Evolutionary conservation across 345 rosid species (phyloP).

Genomic region (Eucalyptus viminalis): DNA sequence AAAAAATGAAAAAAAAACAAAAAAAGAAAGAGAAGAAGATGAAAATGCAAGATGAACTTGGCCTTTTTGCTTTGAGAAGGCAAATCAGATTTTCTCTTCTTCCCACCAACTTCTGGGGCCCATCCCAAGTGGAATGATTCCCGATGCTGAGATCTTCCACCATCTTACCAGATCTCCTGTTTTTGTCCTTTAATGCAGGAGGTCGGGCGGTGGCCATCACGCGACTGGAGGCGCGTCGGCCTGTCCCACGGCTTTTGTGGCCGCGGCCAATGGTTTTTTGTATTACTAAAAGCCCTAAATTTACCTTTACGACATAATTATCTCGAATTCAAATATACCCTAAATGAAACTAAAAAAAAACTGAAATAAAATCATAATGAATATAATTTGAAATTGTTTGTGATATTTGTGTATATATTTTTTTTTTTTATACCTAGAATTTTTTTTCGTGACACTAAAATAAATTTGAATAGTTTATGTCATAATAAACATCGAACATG

Average conservation of each 20-base stretch:
- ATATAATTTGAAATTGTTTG: too few relatives aligned
- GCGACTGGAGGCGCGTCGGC: background rate
- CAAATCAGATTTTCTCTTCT: background rate
- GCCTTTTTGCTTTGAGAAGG: background rate
- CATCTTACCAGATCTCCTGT: background rate
- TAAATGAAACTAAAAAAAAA: too few relatives aligned
- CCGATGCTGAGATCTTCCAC: background rate
- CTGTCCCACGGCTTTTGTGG: background rate
- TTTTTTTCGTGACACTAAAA: too few relatives aligned
- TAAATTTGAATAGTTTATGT: too few relatives aligned
- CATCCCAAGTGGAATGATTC: background rate
- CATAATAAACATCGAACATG: too few relatives aligned
- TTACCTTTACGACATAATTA: too few relatives aligned
- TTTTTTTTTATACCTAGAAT: too few relatives aligned
- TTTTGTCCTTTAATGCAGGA: background rate
- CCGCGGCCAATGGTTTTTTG: fast-evolving
- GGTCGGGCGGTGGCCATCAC: background rate
- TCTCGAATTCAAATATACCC: too few relatives aligned
- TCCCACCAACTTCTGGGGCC: background rate
- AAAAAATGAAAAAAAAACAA: background rate
- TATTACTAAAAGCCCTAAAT: background rate
- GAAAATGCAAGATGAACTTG: too few relatives aligned
- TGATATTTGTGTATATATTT: too few relatives aligned
- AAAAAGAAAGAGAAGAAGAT: too few relatives aligned
- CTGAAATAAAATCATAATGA: too few relatives aligned